Evolutionary conservation across 805 yeast genomes (phyloP).

Genomic region (Ascoidea asiatica): DNA sequence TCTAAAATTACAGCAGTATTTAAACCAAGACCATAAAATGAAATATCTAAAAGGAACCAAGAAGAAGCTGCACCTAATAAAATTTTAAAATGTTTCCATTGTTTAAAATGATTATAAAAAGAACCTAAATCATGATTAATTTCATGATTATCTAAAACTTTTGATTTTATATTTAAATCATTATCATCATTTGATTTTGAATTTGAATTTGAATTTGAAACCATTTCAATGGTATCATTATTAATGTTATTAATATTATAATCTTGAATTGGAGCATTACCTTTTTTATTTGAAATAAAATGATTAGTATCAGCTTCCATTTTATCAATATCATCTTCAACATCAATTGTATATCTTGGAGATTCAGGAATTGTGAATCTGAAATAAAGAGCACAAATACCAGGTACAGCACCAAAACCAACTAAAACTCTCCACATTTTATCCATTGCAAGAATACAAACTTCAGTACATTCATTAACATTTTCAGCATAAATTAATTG

Average conservation of each 20-base stretch:
- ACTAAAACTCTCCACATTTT: constrained; percentile 89
- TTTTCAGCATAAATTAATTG: constrained; percentile 38
- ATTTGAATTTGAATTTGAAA: background rate
- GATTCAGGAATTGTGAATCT: constrained; percentile 93
- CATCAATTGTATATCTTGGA: constrained; percentile 81
- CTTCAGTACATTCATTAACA: constrained; percentile 46
- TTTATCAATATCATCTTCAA: constrained; percentile 41
- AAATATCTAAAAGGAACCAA: constrained; percentile 86
- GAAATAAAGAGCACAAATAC: constrained; percentile 70
- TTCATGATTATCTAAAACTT: constrained; percentile 76
- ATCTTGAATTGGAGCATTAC: too few relatives aligned
- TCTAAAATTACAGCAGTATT: constrained; percentile 69
- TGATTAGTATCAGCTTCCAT: constrained; percentile 33
- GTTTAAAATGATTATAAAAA: constrained; percentile 59
- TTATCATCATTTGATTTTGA: constrained; percentile 27
- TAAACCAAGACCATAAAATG: constrained; percentile 78
- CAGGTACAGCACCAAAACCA: constrained; percentile 89
- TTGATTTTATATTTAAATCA: constrained; percentile 38
- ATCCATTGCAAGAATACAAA: constrained; percentile 69
- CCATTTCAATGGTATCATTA: constrained; percentile 30
- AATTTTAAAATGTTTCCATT: constrained; percentile 82
- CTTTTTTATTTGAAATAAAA: constrained; percentile 31
- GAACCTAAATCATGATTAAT: too few relatives aligned
- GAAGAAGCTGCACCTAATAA: constrained; percentile 82
- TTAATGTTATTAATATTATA: too few relatives aligned